Evolutionary conservation across 2,329 filamentous ascomycete genomes (phyloP).

Genomic region (Beauveria bassiana): DNA sequence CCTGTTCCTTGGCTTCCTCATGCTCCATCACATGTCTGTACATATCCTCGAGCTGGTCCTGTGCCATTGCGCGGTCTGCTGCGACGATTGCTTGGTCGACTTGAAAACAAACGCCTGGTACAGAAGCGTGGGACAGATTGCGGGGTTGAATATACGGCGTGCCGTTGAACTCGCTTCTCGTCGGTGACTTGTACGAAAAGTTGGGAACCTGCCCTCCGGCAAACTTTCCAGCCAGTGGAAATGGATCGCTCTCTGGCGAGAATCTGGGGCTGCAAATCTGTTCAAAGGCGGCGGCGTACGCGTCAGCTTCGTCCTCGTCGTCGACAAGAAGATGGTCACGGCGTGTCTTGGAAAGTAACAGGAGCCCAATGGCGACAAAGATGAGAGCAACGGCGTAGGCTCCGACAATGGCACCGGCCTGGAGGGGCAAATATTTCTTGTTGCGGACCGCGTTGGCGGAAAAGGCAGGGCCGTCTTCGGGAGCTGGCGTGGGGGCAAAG

Average conservation of each 20-base stretch:
- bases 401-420: slow-evolving; percentile 77
- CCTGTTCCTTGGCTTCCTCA: slow-evolving; percentile 59
- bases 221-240: slow-evolving; percentile 11
- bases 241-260: slow-evolving; percentile 15
- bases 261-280: slow-evolving; percentile 19
- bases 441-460: slow-evolving; percentile 54
- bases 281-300: slow-evolving; percentile 3
- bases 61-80: slow-evolving; percentile 64
- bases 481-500: slow-evolving; percentile 42
- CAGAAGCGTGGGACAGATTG: slow-evolving; percentile 36
- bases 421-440: slow-evolving; percentile 61
- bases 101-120: slow-evolving; percentile 55
- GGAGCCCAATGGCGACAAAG: slow-evolving; percentile 59
- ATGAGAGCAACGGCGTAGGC: slow-evolving; percentile 74
- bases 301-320: slow-evolving; percentile 32
- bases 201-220: slow-evolving; percentile 32
- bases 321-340: slow-evolving; percentile 44
- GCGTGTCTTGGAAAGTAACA: slow-evolving; percentile 50
- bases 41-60: slow-evolving; percentile 79
- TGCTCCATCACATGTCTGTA: slow-evolving; percentile 91
- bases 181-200: slow-evolving; percentile 44
- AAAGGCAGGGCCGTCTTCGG: slow-evolving; percentile 52
- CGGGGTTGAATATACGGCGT: slow-evolving; percentile 15
- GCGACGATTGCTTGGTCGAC: slow-evolving; percentile 74
- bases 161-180: slow-evolving; percentile 25